Base-by-base conservation (phyloP, 352 stramenopile genomes). In the Phytopythium montanum region DNA sequence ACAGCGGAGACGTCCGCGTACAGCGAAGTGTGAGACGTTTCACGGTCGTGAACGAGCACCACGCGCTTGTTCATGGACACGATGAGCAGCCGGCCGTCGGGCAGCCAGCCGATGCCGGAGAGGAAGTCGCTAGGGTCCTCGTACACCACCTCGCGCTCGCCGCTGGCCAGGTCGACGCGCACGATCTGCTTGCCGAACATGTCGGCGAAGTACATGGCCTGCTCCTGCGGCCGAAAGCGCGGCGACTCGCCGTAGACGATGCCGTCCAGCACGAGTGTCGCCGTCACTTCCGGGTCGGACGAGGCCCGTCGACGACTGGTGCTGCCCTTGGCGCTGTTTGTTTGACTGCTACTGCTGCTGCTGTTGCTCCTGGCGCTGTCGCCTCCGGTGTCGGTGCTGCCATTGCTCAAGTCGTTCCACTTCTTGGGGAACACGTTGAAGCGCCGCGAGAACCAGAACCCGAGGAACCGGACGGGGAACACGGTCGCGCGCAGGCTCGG, bases 161-260 rank as follows among this genome's bases (percentile, higher is more conserved):
- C 62, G 23, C 66, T 79, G 7, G 25, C 44, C 25, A 89, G 61
- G n/a, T 81, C 71, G 55, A 83, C 88, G 60, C 78, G 79, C 56
- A 83, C 53, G 33, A 91, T 74, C 59, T 83, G 69, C 39, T 81
- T 72, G 31, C 62, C 73, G 60, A 76, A 76, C 77, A 88, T 91
- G 44, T 91, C 81, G 13, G 66, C 69, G 52, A 86, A 88, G 57
- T 88, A 91, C 19, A 91, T 31, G n/a, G 78, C 75, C 2, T 73
- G 63, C 10, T 84, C 72, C 6, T 66, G 18, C 29, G 73, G 10
- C 29, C 77, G 79, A 56, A 89, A 91, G 48, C 81, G 81, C 29
- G 77, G 81, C 0, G 71, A 70, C 68, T 89, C 77, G 7, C 79
- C 81, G 36, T 75, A 89, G 34, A 87, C 59, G 54, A 83, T 54